Evolutionary conservation across 176 grass and related monocot species (phyloP), one percentile per base, ranked within the genome.

Genomic region (Ensete glaucum): DNA sequence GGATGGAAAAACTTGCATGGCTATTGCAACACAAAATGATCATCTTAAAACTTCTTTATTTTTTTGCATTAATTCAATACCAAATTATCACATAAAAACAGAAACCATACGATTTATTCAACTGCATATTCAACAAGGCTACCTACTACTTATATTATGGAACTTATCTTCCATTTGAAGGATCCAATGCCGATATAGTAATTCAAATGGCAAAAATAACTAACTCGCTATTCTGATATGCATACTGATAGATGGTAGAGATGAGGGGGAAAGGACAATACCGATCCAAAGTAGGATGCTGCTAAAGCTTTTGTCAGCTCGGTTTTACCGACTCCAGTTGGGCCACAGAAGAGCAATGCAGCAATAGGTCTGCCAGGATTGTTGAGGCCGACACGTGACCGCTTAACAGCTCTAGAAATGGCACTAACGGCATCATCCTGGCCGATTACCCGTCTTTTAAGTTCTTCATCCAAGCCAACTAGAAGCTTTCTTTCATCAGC

Each of bases 301-400:
- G 88, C 78, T 52, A 90, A 58, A 50, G 88, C 84, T 21, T 90
- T 87, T 9, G 87, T 72, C 1, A 89, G 83, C 29, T 86, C 87
- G 17, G 80, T 89, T 73, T 90, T 90, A 10, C 88, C 88, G 6
- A 87, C 84, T 59, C 88, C 88, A 0, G 81, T 87, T 14, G 84
- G 59, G 20, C 84, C 88, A 23, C 73, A 19, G 49, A 90, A 90
- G 5, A 90, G 74, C 9, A 90, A 76, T 0, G 74, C 78, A 10
- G 72, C 64, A 6, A 65, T 76, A 9, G 84, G 88, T 50, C 76
- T 73, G 10, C 29, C n/a, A 11, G 78, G 63, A 9, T 72, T 8
- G 3, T 34, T 80, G 11, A 90, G 50, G n/a, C 84, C 88, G 9
- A 71, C 49, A n/a, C 83, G 74, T 1, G 73, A 81, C 26, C 87